Evolutionary conservation across 306 rosid genomes (phyloP).

Genomic region (Cucumis cinereus): DNA sequence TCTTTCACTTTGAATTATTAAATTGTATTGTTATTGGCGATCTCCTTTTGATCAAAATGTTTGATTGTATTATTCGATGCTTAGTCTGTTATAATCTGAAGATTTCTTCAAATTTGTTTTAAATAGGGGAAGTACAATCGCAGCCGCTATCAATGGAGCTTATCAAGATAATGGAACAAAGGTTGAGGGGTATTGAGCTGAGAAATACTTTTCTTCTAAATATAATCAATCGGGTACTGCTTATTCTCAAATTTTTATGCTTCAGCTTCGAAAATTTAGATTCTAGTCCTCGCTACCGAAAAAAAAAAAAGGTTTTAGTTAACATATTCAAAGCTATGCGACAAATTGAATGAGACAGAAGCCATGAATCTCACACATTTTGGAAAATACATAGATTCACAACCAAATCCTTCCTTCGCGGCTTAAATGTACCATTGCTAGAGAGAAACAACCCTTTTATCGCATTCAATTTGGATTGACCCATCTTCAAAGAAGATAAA

Average conservation of each 20-base stretch:
- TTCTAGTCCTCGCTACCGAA: not conserved
- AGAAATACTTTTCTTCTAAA: slow-evolving; percentile 43
- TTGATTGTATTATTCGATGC: not conserved
- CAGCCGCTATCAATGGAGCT: slow-evolving; percentile 44
- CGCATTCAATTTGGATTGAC: not conserved
- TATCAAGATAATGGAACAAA: slow-evolving; percentile 66
- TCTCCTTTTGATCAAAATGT: not conserved
- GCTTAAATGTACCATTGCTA: not conserved
- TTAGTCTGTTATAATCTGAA: not conserved
- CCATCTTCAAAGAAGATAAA: not conserved
- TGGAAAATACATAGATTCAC: not conserved
- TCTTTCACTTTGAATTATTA: not conserved
- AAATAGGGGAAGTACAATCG: slow-evolving; percentile 32
- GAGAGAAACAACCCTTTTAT: not conserved
- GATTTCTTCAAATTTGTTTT: not conserved
- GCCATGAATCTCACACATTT: not conserved
- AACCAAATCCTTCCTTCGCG: not conserved
- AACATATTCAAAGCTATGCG: not conserved
- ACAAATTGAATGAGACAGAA: not conserved
- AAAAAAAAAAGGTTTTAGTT: too few species aligned
- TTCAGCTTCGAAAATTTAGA: not conserved
- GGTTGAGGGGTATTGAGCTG: slow-evolving; percentile 46
- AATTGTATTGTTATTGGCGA: not conserved
- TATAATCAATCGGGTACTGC: slow-evolving; percentile 46
- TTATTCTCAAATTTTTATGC: not conserved